These are phyloP conservation scores for Erodium maritimum DNA, from an alignment of 345 rosid species.

Conservation along the genomic window DNA sequence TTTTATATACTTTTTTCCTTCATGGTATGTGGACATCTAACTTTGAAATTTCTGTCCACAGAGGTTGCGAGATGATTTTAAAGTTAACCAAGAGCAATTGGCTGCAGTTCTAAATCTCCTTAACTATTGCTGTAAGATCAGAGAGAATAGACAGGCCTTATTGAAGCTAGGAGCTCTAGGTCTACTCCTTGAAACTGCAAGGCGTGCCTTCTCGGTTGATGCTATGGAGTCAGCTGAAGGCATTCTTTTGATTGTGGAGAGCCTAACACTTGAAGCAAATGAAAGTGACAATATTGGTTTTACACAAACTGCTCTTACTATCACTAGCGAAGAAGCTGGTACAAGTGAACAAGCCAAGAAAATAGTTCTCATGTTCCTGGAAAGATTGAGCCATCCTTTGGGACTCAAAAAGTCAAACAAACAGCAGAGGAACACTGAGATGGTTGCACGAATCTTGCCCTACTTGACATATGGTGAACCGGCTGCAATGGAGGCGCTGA, in stretches of 20 bases:
- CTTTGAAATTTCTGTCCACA: conserved; percentile 25
- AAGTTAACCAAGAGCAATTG: conserved; percentile 87
- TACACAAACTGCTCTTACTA: conserved; percentile 65
- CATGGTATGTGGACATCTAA: conserved; percentile 1
- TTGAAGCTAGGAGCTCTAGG: conserved; percentile 81
- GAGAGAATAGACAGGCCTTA: conserved; percentile 80
- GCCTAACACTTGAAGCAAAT: conserved; percentile 87
- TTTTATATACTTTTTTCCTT: neutral
- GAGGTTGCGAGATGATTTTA: conserved; percentile 75
- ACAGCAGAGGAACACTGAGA: conserved; percentile 96
- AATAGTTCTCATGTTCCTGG: conserved; percentile 91
- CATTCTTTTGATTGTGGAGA: conserved; percentile 93
- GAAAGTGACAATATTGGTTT: conserved; percentile 78
- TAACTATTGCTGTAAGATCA: conserved; percentile 93
- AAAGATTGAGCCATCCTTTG: conserved; percentile 78
- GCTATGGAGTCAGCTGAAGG: conserved; percentile 99
- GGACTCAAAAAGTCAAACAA: conserved; percentile 87
- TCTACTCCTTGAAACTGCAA: conserved; percentile 93
- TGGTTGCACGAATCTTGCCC: conserved; percentile 98
- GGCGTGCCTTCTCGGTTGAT: conserved; percentile 93
- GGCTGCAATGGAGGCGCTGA: conserved; percentile 94
- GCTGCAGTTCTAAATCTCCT: conserved; percentile 91
- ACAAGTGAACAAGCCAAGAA: conserved; percentile 92
- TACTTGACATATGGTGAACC: conserved; percentile 98
- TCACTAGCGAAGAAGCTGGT: conserved; percentile 75